phyloP scores from a whole-genome alignment of 768 basidiomycete genomes.

The Auriscalpium microsporum region DNA sequence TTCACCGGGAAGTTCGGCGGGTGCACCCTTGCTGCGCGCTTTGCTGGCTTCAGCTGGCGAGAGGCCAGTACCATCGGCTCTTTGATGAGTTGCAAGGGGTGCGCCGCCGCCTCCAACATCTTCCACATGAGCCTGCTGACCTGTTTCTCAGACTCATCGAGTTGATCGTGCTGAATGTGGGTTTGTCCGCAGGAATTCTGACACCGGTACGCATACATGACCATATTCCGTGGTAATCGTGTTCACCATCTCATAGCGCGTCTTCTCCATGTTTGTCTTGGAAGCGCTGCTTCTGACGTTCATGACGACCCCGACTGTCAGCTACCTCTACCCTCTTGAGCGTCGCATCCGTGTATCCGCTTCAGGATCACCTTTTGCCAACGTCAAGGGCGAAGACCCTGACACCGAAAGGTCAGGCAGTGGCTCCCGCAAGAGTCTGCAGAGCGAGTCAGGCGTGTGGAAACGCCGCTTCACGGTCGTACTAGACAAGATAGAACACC shows the following conservation, averaged over 20 bases:
- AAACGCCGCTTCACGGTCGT: slow-evolving; percentile 74
- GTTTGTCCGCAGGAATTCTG: slow-evolving; percentile 73
- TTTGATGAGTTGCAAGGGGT: slow-evolving; percentile 96
- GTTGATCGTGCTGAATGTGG: slow-evolving; percentile 93
- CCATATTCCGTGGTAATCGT: background rate
- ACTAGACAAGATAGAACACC: slow-evolving; percentile 82
- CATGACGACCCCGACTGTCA: slow-evolving; percentile 75
- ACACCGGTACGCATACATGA: slow-evolving; percentile 30
- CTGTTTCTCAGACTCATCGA: slow-evolving; percentile 62
- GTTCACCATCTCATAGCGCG: slow-evolving; percentile 29
- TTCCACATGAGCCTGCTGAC: background rate
- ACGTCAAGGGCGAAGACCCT: slow-evolving; percentile 20
- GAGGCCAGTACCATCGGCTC: slow-evolving; percentile 82
- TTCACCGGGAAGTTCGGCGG: slow-evolving; percentile 88
- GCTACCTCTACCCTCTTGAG: slow-evolving; percentile 56
- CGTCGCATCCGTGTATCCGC: slow-evolving; percentile 41
- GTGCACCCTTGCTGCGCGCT: slow-evolving; percentile 61
- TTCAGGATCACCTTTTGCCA: slow-evolving; percentile 39
- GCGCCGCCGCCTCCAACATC: slow-evolving; percentile 15
- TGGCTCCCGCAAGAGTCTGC: background rate
- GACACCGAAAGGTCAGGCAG: slow-evolving; percentile 2
- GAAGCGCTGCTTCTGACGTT: slow-evolving; percentile 77
- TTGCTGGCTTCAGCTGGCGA: slow-evolving; percentile 66
- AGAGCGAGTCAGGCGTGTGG: slow-evolving; percentile 23
- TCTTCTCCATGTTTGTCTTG: slow-evolving; percentile 95